Conservation (phyloP, 768 basidiomycete species). For the Hemileccinum impolitum region DNA sequence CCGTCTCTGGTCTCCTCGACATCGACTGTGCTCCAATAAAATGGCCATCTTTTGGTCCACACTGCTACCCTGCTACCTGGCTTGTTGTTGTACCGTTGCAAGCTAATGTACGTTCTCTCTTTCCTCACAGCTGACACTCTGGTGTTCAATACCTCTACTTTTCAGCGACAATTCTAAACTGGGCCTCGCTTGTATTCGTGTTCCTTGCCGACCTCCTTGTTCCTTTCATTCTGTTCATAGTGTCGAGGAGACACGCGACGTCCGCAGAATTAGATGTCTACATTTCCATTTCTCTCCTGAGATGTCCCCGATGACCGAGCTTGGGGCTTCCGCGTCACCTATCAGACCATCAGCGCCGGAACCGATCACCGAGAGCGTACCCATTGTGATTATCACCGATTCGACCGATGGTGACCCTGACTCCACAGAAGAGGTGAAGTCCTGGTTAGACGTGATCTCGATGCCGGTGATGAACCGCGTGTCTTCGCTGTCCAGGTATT, state of each 20-base stretch:
- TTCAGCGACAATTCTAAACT: conserved; percentile 20
- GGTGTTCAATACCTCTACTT: background rate
- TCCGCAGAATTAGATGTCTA: conserved; percentile 19
- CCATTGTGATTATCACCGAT: conserved; percentile 18
- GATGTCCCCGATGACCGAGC: background rate
- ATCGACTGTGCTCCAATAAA: conserved; percentile 36
- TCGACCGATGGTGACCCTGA: conserved; percentile 1
- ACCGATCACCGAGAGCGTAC: conserved; percentile 6
- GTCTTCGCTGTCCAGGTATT: conserved; percentile 18
- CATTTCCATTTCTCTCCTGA: conserved; percentile 8
- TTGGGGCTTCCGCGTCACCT: background rate
- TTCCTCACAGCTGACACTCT: background rate
- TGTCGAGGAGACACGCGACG: conserved; percentile 17
- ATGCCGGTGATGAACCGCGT: conserved; percentile 19
- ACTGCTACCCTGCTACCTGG: conserved; percentile 23
- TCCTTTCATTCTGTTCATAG: conserved; percentile 19
- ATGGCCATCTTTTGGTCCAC: conserved; percentile 24
- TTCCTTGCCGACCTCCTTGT: conserved; percentile 22
- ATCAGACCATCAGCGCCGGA: background rate
- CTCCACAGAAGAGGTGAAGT: conserved; percentile 2
- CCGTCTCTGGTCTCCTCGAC: conserved; percentile 63
- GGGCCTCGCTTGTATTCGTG: conserved; percentile 25
- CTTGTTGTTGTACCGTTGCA: conserved; percentile 23
- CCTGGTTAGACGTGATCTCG: conserved; percentile 6
- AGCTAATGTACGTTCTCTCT: conserved; percentile 15